Conservation (phyloP, 306 rosid species). For the Canavalia gladiata region DNA sequence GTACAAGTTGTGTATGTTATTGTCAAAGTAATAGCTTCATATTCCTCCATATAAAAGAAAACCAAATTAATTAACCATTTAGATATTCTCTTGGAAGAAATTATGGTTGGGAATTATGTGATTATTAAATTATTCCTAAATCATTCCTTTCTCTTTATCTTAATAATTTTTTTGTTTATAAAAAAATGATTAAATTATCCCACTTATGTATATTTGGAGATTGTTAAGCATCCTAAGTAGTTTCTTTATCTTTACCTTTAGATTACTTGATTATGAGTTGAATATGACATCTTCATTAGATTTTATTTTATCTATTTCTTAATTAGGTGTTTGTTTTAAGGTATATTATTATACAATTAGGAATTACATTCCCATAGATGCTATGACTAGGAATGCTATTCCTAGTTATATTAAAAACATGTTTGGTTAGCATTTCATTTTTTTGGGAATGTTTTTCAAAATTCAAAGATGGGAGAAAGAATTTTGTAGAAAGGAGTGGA, state of each 20-base stretch:
- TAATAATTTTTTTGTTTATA: not conserved
- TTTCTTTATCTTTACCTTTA: not conserved
- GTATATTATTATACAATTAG: too few relatives aligned
- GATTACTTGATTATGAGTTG: too few relatives aligned
- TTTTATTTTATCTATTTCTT: too few relatives aligned
- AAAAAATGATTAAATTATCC: not conserved
- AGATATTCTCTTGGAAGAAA: conserved; percentile 8
- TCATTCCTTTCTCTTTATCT: not conserved
- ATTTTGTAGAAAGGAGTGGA: too few relatives aligned
- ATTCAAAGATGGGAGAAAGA: too few relatives aligned
- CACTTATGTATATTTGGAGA: conserved; percentile 6
- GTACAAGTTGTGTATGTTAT: conserved; percentile 43
- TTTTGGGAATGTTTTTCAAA: too few relatives aligned
- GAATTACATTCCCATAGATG: too few relatives aligned
- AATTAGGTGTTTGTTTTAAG: too few relatives aligned
- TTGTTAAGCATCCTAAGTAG: conserved; percentile 7
- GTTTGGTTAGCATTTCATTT: too few relatives aligned
- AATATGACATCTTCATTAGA: too few relatives aligned
- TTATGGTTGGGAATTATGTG: not conserved
- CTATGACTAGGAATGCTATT: too few relatives aligned
- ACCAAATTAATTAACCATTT: conserved; percentile 20
- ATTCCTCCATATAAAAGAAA: conserved; percentile 15
- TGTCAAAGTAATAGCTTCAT: not conserved
- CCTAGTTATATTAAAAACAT: too few relatives aligned
- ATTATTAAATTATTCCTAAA: not conserved